phyloP scores from a whole-genome alignment of 2,329 filamentous ascomycete species.

The Alternaria triticina region DNA sequence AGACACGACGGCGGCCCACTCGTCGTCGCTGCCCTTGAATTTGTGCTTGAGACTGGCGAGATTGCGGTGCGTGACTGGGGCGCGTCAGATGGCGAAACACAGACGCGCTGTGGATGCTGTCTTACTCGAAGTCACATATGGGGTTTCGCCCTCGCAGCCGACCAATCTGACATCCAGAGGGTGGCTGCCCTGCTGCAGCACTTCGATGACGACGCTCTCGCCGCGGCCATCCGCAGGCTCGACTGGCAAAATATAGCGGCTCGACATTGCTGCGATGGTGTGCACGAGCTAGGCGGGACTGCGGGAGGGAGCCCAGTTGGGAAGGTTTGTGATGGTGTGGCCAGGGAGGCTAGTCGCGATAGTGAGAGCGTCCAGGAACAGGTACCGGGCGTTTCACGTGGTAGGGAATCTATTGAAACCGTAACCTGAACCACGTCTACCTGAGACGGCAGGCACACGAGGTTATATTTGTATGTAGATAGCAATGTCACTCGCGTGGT shows the following conservation, averaged over 20 bases:
- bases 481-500: not conserved
- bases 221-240: conserved; percentile 60
- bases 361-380: conserved; percentile 10
- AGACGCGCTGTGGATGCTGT: conserved; percentile 32
- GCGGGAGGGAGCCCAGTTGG: conserved; percentile 2
- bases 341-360: not conserved
- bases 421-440: not conserved
- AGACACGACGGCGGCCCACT: conserved; percentile 70
- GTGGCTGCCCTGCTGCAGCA: conserved; percentile 58
- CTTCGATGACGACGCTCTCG: conserved; percentile 67
- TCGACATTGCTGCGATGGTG: conserved; percentile 11
- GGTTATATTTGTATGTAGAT: conserved; percentile 11
- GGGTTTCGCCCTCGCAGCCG: conserved; percentile 70
- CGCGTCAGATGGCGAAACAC: conserved; percentile 29
- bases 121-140: conserved; percentile 66
- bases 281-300: not conserved
- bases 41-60: conserved; percentile 40
- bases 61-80: conserved; percentile 42
- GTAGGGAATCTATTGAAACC: conserved; percentile 12
- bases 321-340: conserved; percentile 6
- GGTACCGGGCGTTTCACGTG: conserved; percentile 21
- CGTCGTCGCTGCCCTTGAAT: conserved; percentile 52
- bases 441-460: conserved; percentile 6
- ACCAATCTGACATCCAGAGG: conserved; percentile 70
- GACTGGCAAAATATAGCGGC: conserved; percentile 62